phyloP scores from a whole-genome alignment of 768 basidiomycete genomes.

The Leucogyrophana mollusca region DNA sequence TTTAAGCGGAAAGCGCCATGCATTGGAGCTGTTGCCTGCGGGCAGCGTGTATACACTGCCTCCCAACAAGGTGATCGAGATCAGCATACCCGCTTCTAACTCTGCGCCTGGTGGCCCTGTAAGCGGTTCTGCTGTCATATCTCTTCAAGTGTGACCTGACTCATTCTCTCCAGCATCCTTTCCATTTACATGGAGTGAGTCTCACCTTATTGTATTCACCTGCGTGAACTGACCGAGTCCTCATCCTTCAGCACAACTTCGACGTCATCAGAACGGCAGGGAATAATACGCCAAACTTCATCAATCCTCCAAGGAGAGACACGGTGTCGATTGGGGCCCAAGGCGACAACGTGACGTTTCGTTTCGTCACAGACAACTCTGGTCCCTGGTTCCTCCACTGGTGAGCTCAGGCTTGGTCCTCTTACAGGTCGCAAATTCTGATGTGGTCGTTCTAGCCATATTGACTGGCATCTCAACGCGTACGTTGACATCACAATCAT shows the following conservation, averaged over 20 bases:
- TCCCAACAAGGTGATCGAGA: slow-evolving; percentile 26
- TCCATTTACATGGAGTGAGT: slow-evolving; percentile 44
- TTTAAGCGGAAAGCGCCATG: slow-evolving; percentile 30
- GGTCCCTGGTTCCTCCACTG: slow-evolving; percentile 55
- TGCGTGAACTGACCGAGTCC: neutral
- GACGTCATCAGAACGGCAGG: slow-evolving; percentile 21
- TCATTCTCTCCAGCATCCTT: slow-evolving; percentile 32
- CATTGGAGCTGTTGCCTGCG: slow-evolving; percentile 33
- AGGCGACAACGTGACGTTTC: slow-evolving; percentile 42
- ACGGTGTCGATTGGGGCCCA: slow-evolving; percentile 7
- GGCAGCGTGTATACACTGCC: slow-evolving; percentile 41
- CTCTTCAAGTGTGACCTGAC: neutral
- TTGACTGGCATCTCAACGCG: slow-evolving; percentile 51
- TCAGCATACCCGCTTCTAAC: slow-evolving; percentile 5
- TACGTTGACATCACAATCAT: slow-evolving; percentile 15
- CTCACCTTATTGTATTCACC: neutral
- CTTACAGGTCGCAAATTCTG: neutral
- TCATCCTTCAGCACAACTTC: slow-evolving; percentile 2
- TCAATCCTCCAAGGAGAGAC: slow-evolving; percentile 27
- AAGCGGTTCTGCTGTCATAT: neutral
- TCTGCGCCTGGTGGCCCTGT: slow-evolving; percentile 32
- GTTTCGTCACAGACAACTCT: slow-evolving; percentile 50
- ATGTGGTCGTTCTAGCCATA: slow-evolving; percentile 34
- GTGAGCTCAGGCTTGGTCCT: neutral
- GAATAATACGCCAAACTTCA: slow-evolving; percentile 19